phyloP scores from a whole-genome alignment of 306 rosid genomes.

The Acacia melanoxylon region DNA sequence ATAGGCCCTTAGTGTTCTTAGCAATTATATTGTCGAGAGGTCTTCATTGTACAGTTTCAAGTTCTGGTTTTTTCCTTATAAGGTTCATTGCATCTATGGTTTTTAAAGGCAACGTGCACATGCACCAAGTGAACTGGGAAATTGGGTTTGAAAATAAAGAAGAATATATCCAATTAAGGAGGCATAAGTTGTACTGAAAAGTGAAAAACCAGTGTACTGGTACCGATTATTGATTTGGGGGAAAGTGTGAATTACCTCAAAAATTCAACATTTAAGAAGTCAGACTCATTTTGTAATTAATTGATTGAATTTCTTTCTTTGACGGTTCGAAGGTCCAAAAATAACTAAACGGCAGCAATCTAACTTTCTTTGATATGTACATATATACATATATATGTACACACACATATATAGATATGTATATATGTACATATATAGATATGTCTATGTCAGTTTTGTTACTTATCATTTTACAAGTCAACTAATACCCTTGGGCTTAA shows the following conservation, averaged over 20 bases:
- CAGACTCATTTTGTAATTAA: neutral
- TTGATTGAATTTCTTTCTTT: neutral
- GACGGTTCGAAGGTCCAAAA: neutral
- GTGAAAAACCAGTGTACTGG: neutral
- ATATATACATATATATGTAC: neutral
- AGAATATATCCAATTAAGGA: neutral
- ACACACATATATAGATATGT: no score
- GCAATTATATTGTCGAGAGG: neutral
- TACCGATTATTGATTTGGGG: neutral
- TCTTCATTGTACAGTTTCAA: neutral
- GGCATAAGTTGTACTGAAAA: neutral
- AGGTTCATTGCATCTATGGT: neutral
- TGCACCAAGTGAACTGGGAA: neutral
- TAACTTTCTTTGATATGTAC: neutral
- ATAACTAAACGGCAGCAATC: neutral
- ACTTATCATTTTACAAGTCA: no score
- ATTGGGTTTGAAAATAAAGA: neutral
- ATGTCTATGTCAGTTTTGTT: neutral
- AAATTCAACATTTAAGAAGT: neutral
- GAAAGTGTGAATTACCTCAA: neutral
- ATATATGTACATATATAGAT: no score
- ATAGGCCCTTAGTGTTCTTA: neutral
- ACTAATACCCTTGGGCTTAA: no score
- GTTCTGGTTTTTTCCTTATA: neutral
- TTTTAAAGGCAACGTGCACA: neutral